A percentile compares a stretch with the other conserved stretches of the same genome.
phyloP scores from a whole-genome alignment of 148 eudicot genomes.

The Rhododendron kiyosumense region DNA sequence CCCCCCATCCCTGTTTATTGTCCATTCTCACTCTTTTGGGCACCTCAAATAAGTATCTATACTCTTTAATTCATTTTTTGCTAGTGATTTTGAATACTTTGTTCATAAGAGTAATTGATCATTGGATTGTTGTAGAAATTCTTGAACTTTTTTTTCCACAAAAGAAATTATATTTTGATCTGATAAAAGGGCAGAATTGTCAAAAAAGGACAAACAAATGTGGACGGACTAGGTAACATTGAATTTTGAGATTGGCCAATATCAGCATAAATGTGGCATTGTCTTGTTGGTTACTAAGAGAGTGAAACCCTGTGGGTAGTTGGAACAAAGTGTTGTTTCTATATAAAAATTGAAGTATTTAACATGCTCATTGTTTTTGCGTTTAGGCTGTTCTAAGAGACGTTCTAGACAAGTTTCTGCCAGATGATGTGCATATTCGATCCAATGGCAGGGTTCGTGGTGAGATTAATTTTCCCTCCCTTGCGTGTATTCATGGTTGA shows the following conservation, averaged over 20 bases:
- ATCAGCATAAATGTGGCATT: background rate
- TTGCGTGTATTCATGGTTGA: background rate
- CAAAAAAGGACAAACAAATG: background rate
- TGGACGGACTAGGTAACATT: background rate
- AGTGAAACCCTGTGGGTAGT: background rate
- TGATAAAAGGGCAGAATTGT: background rate
- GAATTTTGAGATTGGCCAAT: background rate
- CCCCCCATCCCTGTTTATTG: background rate
- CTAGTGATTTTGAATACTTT: background rate
- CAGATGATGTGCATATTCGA: constrained; percentile 74
- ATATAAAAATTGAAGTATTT: background rate
- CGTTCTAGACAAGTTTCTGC: constrained; percentile 63
- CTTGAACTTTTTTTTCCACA: background rate
- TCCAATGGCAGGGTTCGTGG: constrained; percentile 95
- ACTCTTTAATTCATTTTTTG: background rate
- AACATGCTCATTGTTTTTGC: background rate
- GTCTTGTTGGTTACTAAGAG: background rate
- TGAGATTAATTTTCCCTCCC: constrained; percentile 27
- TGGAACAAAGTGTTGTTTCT: background rate
- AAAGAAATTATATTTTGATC: background rate
- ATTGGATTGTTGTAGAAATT: background rate
- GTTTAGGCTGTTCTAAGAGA: constrained; percentile 91
- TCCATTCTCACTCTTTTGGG: background rate
- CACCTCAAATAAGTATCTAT: background rate
- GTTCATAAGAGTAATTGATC: background rate